Conservation (phyloP, 306 rosid species). For the Adenanthera pavonina region DNA sequence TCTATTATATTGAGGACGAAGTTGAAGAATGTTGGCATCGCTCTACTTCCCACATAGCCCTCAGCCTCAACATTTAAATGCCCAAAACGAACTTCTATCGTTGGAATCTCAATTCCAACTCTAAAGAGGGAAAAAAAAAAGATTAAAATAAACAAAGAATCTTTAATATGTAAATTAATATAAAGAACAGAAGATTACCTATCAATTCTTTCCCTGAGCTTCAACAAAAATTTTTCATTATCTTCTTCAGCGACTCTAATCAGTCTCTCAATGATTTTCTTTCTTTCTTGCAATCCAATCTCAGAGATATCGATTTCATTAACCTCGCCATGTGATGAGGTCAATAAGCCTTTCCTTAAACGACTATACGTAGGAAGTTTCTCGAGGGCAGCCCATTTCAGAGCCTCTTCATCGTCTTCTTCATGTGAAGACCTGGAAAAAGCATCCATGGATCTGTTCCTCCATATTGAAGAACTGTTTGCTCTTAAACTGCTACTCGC, state of each 20-base stretch:
- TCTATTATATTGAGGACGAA: slow-evolving; percentile 32
- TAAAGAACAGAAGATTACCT: slow-evolving; percentile 32
- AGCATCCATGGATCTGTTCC: slow-evolving; percentile 44
- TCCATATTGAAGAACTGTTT: slow-evolving; percentile 52
- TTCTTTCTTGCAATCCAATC: slow-evolving; percentile 44
- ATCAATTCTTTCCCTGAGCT: slow-evolving; percentile 63
- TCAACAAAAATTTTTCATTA: slow-evolving; percentile 52
- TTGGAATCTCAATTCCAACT: slow-evolving; percentile 66
- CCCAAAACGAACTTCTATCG: slow-evolving; percentile 67
- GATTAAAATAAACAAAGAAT: background rate
- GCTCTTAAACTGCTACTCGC: slow-evolving; percentile 34
- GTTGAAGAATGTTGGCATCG: slow-evolving; percentile 45
- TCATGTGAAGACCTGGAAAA: slow-evolving; percentile 49
- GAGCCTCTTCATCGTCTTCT: slow-evolving; percentile 69
- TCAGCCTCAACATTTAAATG: slow-evolving; percentile 57
- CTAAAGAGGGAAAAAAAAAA: slow-evolving; percentile 33
- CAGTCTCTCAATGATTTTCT: slow-evolving; percentile 46
- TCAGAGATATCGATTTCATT: slow-evolving; percentile 56
- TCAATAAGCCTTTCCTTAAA: slow-evolving; percentile 64
- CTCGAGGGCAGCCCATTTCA: slow-evolving; percentile 73
- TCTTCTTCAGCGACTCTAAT: slow-evolving; percentile 47
- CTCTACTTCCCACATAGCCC: slow-evolving; percentile 54
- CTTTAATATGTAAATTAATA: background rate
- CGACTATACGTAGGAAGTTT: slow-evolving; percentile 74
- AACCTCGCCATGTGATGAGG: slow-evolving; percentile 50